Evolutionary conservation across 768 basidiomycete species (phyloP).

Genomic region (Boletus rubropictus): DNA sequence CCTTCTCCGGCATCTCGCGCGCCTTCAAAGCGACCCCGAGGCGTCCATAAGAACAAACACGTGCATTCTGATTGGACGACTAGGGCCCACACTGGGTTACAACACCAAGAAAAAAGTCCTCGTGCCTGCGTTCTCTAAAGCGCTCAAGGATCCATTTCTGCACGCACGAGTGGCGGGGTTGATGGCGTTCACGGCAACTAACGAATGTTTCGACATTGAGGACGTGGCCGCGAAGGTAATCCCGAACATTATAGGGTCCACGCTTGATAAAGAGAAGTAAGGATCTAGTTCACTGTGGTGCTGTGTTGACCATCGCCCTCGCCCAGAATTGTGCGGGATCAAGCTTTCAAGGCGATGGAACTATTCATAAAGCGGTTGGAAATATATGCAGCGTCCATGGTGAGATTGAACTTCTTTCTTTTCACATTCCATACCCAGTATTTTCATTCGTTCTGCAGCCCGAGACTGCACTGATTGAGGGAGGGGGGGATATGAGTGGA

Average conservation of each 20-base stretch:
- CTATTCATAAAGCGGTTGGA: constrained; percentile 83
- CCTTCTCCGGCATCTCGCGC: constrained; percentile 85
- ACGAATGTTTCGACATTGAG: constrained; percentile 82
- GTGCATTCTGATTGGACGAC: constrained; percentile 88
- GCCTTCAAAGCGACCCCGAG: constrained; percentile 88
- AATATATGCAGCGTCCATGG: constrained; percentile 75
- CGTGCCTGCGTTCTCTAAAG: constrained; percentile 88
- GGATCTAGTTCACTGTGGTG: constrained; percentile 12
- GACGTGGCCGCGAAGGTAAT: constrained; percentile 89
- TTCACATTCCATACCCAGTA: not conserved
- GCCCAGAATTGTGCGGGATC: constrained; percentile 82
- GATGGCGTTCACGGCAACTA: constrained; percentile 93
- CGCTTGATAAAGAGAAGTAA: constrained; percentile 93
- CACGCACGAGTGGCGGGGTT: constrained; percentile 91
- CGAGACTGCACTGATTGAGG: constrained; percentile 44
- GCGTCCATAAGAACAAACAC: constrained; percentile 96
- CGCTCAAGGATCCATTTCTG: constrained; percentile 85
- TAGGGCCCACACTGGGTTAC: constrained; percentile 78
- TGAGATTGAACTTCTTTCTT: constrained; percentile 30
- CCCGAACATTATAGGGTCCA: constrained; percentile 70
- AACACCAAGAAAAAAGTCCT: constrained; percentile 96
- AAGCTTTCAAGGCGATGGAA: constrained; percentile 90
- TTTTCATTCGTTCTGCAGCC: constrained; percentile 37
- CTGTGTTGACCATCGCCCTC: not conserved
- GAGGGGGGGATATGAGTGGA: constrained; percentile 29